Base-by-base conservation (phyloP, 768 basidiomycete genomes). In the Calocera viscosa region DNA sequence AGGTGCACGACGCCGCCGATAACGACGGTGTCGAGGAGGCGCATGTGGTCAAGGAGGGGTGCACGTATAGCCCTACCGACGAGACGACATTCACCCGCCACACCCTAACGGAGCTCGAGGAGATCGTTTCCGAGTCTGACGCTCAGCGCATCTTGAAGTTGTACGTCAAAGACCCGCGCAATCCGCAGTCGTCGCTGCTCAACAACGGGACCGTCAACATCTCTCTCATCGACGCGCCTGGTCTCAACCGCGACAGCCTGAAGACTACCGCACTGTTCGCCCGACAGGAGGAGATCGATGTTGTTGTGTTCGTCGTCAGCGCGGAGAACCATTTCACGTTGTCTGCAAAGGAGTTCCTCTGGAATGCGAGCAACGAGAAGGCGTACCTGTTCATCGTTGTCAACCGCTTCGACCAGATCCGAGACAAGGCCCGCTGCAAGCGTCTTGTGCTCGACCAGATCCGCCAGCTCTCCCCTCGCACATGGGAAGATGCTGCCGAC, bases 271-370 rank as follows among this genome's bases (percentile, higher is more conserved):
- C 92, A 7, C 80, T 96, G 64, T 98, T 99, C 71, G 85, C 94
- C 35, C 90, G 93, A 19, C 96, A 98, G 76, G 90, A 94, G 73
- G 94, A 97, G 77, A 98, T 99, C 49, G 96, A 99, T 75, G 95
- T 99, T 26, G 85, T 99, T 67, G 95, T 99, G 67, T 99, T 97
- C 75, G 94, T 97, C 71, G 94, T 96, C 64, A 93, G 91, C 0
- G 93, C 96, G 2, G 94, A 96, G 79, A 98, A 99, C 76, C 95
- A 98, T 80, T 95, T 99, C 76, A 99, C 96, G 0, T 82, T 94
- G 22, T 95, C 93, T 2, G 89, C 93, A 16, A 91, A 89, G 74
- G 94, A 97, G 75, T 97, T 99, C 82, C 82, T 99, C 60, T 83
- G 80, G 80, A 91, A 86, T 72, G 94, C 95, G 1, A 90, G 89